Evolutionary conservation across 1,284 basidiomycete species (phyloP), one percentile per base, ranked within the genome.

Genomic region (Pseudozyma flocculosa): DNA sequence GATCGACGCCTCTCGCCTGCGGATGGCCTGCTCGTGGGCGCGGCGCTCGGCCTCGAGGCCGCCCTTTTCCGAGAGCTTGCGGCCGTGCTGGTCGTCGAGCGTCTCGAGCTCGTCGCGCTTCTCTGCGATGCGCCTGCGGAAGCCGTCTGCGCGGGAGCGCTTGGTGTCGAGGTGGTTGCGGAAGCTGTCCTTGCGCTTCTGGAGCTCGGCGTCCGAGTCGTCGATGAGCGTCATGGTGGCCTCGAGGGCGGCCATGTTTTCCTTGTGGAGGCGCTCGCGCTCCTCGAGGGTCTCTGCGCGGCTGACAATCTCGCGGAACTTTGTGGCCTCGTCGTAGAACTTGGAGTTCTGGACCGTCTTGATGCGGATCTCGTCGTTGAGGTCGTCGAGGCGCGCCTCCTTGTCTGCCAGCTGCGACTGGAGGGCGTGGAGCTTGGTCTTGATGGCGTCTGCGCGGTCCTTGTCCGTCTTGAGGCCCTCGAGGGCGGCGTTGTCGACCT

Each of bases 401-500:
- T 75, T 75, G 30, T 70, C 61, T 1, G 56, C 59, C 13, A 73
- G 55, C 19, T 68, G 55, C 11, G 48, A 55, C 34, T 68, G 50
- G 4, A 75, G 59, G 38, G 50, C 49, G 8, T 56, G 52, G 37
- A 70, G 68, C 34, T 67, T 73, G 43, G 54, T 55, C 24, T 62
- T 59, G 46, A 70, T 63, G 30, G 79, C 88, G 72, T 93, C 89
- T 0, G 92, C 86, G 54, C 92, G 88, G 10, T 85, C 83, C 73
- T 94, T 95, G 80, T 98, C 92, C 23, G 84, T 83, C 38, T 87
- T 84, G 34, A 96, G 83, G 26, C 87, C 85, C 38, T 89, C 84
- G 2, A 97, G 84, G 14, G 89, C 86, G 73, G 91, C 93, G 69
- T 89, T 89, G 78, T 97, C 92, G 2, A 91, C 87, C 79, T 98